Percentiles rank a stretch among this genome's conserved stretches.
phyloP scores from a whole-genome alignment of 2,329 filamentous ascomycete genomes.

The Paraphoma chrysanthemicola region DNA sequence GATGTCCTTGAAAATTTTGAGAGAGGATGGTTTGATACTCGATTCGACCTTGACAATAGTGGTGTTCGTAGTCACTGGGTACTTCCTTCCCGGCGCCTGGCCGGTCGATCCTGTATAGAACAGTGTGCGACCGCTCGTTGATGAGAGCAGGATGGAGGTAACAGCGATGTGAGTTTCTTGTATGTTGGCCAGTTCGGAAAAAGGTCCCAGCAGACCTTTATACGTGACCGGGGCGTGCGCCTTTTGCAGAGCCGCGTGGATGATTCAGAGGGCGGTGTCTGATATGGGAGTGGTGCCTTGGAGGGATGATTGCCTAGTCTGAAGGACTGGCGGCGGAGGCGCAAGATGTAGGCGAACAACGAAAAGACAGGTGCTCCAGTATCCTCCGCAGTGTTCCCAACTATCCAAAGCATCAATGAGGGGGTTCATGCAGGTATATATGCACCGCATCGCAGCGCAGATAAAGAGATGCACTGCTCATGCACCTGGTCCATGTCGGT shows the following conservation, averaged over 20 bases:
- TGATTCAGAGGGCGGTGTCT: conserved; percentile 9
- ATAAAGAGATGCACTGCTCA: conserved; percentile 25
- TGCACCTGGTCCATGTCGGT: conserved; percentile 24
- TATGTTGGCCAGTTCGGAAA: conserved; percentile 23
- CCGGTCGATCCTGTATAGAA: conserved; percentile 36
- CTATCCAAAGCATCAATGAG: conserved; percentile 17
- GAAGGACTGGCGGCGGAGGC: conserved; percentile 8
- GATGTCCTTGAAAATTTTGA: conserved; percentile 32
- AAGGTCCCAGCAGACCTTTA: conserved; percentile 28
- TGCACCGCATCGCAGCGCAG: conserved; percentile 15
- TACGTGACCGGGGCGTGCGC: conserved; percentile 39
- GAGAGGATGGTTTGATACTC: conserved; percentile 26
- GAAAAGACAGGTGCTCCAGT: conserved; percentile 13
- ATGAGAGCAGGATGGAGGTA: conserved; percentile 15
- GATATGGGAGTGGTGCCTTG: conserved; percentile 38
- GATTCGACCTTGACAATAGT: conserved; percentile 35
- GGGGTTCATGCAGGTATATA: conserved; percentile 40
- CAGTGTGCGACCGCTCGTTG: conserved; percentile 25
- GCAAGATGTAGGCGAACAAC: conserved; percentile 25
- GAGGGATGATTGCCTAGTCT: conserved; percentile 31
- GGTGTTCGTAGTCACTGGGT: conserved; percentile 19
- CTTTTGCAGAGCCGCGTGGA: conserved; percentile 31
- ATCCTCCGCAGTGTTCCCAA: conserved; percentile 32
- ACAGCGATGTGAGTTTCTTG: conserved; percentile 23
- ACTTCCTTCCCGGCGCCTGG: conserved; percentile 36